phyloP scores from a whole-genome alignment of 257 asterid genomes.

The Nicotiana obtusifolia region DNA sequence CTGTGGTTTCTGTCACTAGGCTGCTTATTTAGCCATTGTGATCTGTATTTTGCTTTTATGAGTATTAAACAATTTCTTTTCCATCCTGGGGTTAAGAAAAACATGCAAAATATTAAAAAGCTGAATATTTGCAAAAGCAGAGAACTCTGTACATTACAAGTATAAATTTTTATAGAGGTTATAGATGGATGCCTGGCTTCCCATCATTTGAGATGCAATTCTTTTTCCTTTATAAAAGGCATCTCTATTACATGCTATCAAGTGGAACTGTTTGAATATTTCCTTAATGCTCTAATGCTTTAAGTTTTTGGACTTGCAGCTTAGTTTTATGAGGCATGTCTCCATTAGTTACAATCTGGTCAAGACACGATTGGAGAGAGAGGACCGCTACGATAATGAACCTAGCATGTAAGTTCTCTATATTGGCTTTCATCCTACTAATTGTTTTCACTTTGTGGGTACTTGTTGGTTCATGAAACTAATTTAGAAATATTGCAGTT shows the following conservation, averaged over 20 bases:
- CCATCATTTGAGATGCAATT: background rate
- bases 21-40: background rate
- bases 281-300: background rate
- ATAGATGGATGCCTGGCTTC: background rate
- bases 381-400: slow-evolving; percentile 16
- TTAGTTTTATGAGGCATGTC: slow-evolving; percentile 52
- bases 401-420: slow-evolving; percentile 37
- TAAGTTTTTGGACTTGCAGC: slow-evolving; percentile 37
- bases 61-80: background rate
- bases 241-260: background rate
- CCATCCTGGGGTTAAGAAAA: background rate
- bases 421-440: background rate
- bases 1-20: background rate
- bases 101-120: background rate
- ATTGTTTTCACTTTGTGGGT: background rate
- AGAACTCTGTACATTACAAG: background rate
- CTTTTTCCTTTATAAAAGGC: background rate
- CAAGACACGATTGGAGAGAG: slow-evolving; percentile 30
- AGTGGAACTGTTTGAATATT: background rate
- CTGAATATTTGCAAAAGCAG: background rate
- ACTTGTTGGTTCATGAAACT: background rate
- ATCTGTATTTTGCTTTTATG: background rate
- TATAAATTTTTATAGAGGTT: background rate
- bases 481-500: background rate
- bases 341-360: slow-evolving; percentile 40